Evolutionary conservation across 2,329 filamentous ascomycete species (phyloP), one percentile per base, ranked within the genome.

Genomic region (Tricladium varicosporioides): DNA sequence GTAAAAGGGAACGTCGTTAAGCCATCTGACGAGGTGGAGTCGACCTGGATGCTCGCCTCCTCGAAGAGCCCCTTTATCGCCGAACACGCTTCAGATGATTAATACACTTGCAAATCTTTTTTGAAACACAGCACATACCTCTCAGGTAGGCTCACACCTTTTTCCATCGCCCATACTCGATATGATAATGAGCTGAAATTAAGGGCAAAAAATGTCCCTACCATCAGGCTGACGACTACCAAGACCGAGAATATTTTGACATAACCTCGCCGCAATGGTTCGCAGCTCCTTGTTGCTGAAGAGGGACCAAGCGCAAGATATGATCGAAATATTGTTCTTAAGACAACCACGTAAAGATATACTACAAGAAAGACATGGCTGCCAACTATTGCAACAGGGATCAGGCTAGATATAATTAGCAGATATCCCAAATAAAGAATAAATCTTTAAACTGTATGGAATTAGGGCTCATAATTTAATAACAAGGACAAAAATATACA

Each of bases 121-220:
- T 19, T 43, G 36, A 36, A 15, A 15, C 5, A 5, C 19, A 43
- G 42, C 33, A 74, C 64, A 48, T 67, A 77, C 59, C 71, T 71
- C 27, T 57, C 49, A 2, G 78, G 77, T 2, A 75, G 62, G 14
- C 71, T 68, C 47, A 76, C 67, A 14, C 70, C 72, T 51, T 71
- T 71, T 46, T 73, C 64, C 48, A 72, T 66, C n/a, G 75, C 78
- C 80, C 80, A 83, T 32, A 74, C 69, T 43, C 73, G 69, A 68
- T 82, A 83, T 2, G 78, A 81, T 15, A 78, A 66, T 5, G 71
- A 69, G 51, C 75, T 75, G 64, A 78, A 78, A 31, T 67, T 64
- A 36, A 75, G 67, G 47, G 74, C 73, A 61, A 78, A 75, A 60
- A 76, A 78, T 2, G 71, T 71, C 4, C 78, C 75, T 1, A 73